Base-by-base conservation (phyloP, 345 rosid genomes). In the Kernera saxatilis region DNA sequence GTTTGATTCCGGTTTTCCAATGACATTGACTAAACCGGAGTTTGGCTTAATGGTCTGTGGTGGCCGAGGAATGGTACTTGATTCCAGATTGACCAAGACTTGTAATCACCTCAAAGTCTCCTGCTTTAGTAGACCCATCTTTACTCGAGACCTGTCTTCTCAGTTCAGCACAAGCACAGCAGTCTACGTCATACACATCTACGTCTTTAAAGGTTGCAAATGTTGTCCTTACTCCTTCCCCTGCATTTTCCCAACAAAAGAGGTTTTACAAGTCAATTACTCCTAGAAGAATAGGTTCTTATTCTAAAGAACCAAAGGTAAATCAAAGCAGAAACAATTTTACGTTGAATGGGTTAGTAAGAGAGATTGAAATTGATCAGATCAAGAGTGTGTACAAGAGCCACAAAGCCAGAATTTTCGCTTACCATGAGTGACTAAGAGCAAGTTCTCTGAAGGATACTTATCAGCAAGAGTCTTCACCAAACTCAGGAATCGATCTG, bases 161-260 rank as follows among this genome's bases (percentile, higher is more conserved):
- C 9, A 93, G 67, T n/a, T 80, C 80, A 1, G 83, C 74, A 79
- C 82, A 88, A 26, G 84, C 96, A 82, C 97, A 93, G 27, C 85
- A 93, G 4, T 83, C 88, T 37, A 86, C 94, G 12, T 82, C 86
- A 35, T 72, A 63, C 3, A 90, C 97, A 7, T 63, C 74, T 1
- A 50, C 56, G 4, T 71, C 84, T 69, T 80, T 75, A 73, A 76
- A 54, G 64, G 83, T 84, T 19, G 85, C 82, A 40, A 89, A 87
- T 1, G 96, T 82, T 62, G 85, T 83, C 29, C 93, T 90, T 19
- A 88, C 97, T 61, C 88, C 97, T 83, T 93, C 97, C 63, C 96
- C 97, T 93, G 83, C 73, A 73, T 26, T 41, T 51, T 15, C 15
- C 18, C 19, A 18, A 59, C 4, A 33, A 61, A 0, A 36, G 25